phyloP scores from a whole-genome alignment of 73 alveolate species.

The Tetrahymena thermophila region DNA sequence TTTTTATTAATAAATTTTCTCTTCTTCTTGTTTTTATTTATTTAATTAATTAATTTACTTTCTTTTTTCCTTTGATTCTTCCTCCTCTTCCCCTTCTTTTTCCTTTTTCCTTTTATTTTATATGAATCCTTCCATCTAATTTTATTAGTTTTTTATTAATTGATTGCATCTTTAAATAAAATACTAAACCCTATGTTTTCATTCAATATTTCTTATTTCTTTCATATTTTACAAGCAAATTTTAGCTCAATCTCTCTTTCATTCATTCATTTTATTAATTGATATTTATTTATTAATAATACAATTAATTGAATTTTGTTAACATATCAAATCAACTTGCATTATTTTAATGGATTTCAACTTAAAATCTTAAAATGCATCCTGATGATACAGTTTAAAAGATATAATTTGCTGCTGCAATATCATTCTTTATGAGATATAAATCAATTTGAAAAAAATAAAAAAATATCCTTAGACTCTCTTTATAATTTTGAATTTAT shows the following conservation, averaged over 20 bases:
- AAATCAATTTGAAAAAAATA: background rate
- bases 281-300: background rate
- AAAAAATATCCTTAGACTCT: background rate
- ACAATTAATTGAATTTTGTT: background rate
- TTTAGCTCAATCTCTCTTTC: background rate
- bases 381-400: background rate
- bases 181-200: background rate
- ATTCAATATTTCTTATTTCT: background rate
- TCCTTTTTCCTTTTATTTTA: background rate
- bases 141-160: background rate
- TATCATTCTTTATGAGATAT: background rate
- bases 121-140: background rate
- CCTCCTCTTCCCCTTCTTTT: background rate
- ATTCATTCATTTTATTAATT: background rate
- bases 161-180: background rate
- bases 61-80: background rate
- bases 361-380: background rate
- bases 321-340: background rate
- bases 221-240: background rate
- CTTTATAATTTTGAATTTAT: background rate
- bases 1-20: background rate
- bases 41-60: background rate
- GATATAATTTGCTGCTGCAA: background rate
- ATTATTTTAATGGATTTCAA: background rate
- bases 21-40: background rate